Base-by-base conservation (phyloP, 1,284 basidiomycete species). In the Naganishia sp. region DNA sequence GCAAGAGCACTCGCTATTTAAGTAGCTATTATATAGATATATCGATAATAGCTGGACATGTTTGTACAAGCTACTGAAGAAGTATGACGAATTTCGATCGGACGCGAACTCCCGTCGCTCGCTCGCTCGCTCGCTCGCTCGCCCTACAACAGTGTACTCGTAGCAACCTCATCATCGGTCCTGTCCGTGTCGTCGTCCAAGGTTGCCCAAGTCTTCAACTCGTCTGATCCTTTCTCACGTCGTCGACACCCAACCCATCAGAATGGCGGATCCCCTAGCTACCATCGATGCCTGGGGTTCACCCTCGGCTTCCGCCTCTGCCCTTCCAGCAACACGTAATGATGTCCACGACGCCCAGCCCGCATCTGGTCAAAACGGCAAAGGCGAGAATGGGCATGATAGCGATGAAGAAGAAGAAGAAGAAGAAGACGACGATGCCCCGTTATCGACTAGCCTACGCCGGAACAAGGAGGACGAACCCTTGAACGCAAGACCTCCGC, bases 231-330 rank as follows among this genome's bases (percentile, higher is more conserved):
- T 6, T 2, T 39, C n/a, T 25, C 7, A 52, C 31, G 25, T 31
- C 50, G 28, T 3, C 28, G 32, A 11, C 1, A 17, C 41, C 0
- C 21, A 3, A 18, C 42, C 15, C 41, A 6, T 7, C 55, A 51
- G 9, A 32, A 65, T 65, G 63, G 63, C 63, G 35, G 63, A 65
- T 28, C 63, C 63, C 18, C 32, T 65, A 13, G 63, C 63, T 2
- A 51, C 45, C 35, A 65, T 66, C 25, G 55, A 66, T 25, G 64
- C 47, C 25, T 66, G 64, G 64, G 56, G 64, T 18, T 52, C 50
- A 13, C 47, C 64, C 18, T 51, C 55, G 6, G 63, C 47, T 41
- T 55, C 58, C 41, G 58, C 51, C 39, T 39, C 56, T n/a, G 31
- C 49, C 39, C 56, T 51, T 42, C 56, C 56, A 35, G 32, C 53